phyloP scores from a whole-genome alignment of 176 grass and related monocot species.

The Eragrostis curvula region DNA sequence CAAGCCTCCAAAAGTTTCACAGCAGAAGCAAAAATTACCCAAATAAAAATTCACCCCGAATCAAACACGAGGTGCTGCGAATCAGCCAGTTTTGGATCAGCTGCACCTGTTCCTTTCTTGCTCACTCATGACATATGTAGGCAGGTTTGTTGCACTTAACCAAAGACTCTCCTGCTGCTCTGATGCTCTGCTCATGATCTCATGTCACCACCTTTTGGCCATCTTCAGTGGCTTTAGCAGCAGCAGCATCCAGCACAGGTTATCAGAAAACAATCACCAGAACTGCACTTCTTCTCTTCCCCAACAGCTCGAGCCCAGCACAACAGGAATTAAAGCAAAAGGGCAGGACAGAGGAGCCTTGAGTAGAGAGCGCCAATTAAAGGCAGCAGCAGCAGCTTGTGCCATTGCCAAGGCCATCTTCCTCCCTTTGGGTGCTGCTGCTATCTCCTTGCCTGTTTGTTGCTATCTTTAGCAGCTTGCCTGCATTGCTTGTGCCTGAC shows the following conservation, averaged over 20 bases:
- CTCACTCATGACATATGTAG: neutral
- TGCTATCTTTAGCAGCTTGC: slow-evolving; percentile 57
- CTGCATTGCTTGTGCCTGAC: slow-evolving; percentile 34
- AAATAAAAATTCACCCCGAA: neutral
- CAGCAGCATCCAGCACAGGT: neutral
- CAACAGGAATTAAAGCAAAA: slow-evolving; percentile 52
- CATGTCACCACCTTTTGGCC: slow-evolving; percentile 23
- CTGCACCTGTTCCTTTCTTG: slow-evolving; percentile 39
- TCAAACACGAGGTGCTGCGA: neutral
- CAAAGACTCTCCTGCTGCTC: slow-evolving; percentile 18
- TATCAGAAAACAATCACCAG: neutral
- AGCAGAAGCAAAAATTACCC: neutral
- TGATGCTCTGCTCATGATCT: slow-evolving; percentile 18
- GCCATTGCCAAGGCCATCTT: neutral
- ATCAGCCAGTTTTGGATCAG: slow-evolving; percentile 9
- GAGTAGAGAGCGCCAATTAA: slow-evolving; percentile 45
- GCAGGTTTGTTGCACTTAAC: slow-evolving; percentile 44
- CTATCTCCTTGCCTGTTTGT: neutral
- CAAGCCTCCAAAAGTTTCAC: neutral
- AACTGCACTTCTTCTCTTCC: slow-evolving; percentile 35
- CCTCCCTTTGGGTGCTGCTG: neutral
- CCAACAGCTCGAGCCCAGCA: slow-evolving; percentile 47
- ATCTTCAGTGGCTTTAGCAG: slow-evolving; percentile 2
- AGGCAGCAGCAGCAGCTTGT: slow-evolving; percentile 16
- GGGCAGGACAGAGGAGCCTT: slow-evolving; percentile 29